These are phyloP conservation scores for Cladophialophora yegresii DNA, from an alignment of 2,329 filamentous ascomycete species.

Conservation along the genomic window DNA sequence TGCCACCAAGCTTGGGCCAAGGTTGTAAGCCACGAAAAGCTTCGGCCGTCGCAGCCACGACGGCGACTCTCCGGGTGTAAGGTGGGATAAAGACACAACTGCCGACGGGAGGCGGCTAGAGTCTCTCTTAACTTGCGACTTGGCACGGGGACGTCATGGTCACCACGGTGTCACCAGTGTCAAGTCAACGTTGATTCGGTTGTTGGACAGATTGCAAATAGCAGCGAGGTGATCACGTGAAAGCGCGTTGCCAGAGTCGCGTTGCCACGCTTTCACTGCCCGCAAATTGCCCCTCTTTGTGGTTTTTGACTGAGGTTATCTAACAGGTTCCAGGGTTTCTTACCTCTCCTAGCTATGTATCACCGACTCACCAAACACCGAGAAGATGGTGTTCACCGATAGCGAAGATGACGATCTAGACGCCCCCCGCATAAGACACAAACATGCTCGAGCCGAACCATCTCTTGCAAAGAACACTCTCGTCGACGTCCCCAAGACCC, in stretches of 20 bases:
- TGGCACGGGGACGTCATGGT: too few relatives aligned
- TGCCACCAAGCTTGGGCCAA: neutral
- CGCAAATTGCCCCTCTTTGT: neutral
- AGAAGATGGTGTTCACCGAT: constrained; percentile 29
- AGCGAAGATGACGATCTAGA: constrained; percentile 34
- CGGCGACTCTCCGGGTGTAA: constrained; percentile 14
- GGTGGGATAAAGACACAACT: constrained; percentile 14
- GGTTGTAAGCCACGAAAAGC: too few relatives aligned
- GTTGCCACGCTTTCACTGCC: neutral
- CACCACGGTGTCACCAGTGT: neutral
- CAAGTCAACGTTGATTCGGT: neutral
- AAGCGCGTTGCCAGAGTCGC: neutral
- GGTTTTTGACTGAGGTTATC: neutral
- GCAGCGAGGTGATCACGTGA: neutral
- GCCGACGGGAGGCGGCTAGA: neutral
- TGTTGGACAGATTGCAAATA: neutral
- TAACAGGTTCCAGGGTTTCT: neutral
- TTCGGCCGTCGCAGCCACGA: neutral
- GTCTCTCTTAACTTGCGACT: neutral
- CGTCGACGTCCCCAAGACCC: neutral
- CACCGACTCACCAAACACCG: neutral
- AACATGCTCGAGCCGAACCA: neutral
- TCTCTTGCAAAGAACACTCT: constrained; percentile 5
- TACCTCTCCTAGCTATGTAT: neutral
- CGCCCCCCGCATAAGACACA: constrained; percentile 12